Evolutionary conservation across 306 rosid genomes (phyloP).

Genomic region (Ochetophila trinervis): DNA sequence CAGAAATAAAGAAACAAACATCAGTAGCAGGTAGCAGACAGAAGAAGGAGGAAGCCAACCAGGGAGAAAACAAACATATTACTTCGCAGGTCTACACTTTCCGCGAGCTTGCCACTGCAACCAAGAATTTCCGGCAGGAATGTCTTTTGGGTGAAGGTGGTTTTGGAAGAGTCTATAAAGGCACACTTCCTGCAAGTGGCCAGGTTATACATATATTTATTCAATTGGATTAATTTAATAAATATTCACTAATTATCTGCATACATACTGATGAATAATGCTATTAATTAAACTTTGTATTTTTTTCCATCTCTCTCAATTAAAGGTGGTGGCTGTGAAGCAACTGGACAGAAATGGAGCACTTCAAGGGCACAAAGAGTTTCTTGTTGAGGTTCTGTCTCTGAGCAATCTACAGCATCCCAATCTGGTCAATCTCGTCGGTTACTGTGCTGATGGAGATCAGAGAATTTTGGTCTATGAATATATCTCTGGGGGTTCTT

Average conservation of each 20-base stretch:
- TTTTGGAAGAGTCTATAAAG: constrained; percentile 89
- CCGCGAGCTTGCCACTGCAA: constrained; percentile 84
- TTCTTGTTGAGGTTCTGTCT: constrained; percentile 60
- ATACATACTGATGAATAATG: neutral
- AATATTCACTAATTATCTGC: neutral
- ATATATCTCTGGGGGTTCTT: constrained; percentile 55
- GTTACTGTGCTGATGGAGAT: constrained; percentile 95
- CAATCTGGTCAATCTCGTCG: constrained; percentile 66
- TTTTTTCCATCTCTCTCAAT: neutral
- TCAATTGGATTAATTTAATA: neutral
- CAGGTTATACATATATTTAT: constrained; percentile 45
- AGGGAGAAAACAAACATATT: constrained; percentile 42
- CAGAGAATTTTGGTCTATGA: constrained; percentile 89
- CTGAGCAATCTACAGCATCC: constrained; percentile 68
- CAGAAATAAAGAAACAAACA: constrained; percentile 38
- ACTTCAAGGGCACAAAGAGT: constrained; percentile 64
- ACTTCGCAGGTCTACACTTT: constrained; percentile 69
- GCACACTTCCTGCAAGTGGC: constrained; percentile 55
- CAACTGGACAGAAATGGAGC: constrained; percentile 83
- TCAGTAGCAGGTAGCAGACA: constrained; percentile 15
- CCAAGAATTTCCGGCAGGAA: constrained; percentile 84
- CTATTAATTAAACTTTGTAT: too few species aligned
- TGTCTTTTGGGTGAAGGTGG: constrained; percentile 87
- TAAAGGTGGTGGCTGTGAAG: constrained; percentile 88
- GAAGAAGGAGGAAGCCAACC: constrained; percentile 10